These are phyloP conservation scores for Diplosphaera chodatii DNA, from an alignment of 139 green algal species.

Conservation along the genomic window DNA sequence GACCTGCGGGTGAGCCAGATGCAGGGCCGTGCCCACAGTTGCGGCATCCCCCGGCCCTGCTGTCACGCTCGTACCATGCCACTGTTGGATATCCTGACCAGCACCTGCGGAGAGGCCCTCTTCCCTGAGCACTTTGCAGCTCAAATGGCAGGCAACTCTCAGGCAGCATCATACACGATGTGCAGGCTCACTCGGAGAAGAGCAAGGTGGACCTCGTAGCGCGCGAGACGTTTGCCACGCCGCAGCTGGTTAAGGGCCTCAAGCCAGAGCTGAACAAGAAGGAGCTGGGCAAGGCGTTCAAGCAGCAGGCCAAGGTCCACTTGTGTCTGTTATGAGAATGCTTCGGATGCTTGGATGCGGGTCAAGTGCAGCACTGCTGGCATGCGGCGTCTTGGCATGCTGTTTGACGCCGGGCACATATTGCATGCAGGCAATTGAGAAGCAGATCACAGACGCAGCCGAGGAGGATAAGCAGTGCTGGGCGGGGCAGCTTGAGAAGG, in stretches of 20 bases:
- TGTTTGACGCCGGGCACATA: too few species aligned
- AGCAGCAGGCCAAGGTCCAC: conserved; percentile 80
- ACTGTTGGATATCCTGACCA: too few species aligned
- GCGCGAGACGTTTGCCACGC: conserved; percentile 80
- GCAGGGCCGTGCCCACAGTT: too few species aligned
- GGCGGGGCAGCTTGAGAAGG: conserved; percentile 36
- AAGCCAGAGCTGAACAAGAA: conserved; percentile 68
- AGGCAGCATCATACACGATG: background rate
- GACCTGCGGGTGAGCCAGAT: conserved; percentile 65
- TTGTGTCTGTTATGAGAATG: too few species aligned
- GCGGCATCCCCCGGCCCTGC: too few species aligned
- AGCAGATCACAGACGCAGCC: background rate
- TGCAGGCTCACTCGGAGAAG: conserved; percentile 56
- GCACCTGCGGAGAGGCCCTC: too few species aligned
- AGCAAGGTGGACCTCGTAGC: conserved; percentile 79
- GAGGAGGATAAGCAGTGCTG: conserved; percentile 26
- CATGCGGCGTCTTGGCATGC: too few species aligned
- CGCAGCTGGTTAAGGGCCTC: conserved; percentile 50
- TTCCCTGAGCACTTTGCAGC: too few species aligned
- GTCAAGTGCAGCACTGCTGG: too few species aligned
- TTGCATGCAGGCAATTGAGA: conserved; percentile 59
- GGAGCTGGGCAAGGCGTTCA: conserved; percentile 81
- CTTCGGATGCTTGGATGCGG: too few species aligned
- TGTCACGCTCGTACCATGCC: too few species aligned
- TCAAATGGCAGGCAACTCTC: too few species aligned